phyloP scores from a whole-genome alignment of 202 grass and related monocot species.

The Thinopyrum obtusiflorum region DNA sequence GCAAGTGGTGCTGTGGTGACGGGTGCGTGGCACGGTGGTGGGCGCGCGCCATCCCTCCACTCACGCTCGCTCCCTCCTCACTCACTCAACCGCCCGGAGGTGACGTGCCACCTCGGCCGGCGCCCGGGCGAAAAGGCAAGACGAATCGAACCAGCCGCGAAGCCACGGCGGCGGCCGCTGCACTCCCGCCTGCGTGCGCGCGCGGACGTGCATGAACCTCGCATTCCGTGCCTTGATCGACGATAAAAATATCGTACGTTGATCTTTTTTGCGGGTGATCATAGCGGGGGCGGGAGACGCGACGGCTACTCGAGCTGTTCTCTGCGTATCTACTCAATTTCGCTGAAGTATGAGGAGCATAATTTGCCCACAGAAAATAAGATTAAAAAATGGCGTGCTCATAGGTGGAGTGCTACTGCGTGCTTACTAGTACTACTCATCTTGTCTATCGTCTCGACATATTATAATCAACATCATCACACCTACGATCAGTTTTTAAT shows the following conservation, averaged over 20 bases:
- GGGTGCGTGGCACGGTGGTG: neutral
- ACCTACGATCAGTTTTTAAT: no score
- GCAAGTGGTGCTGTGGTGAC: neutral
- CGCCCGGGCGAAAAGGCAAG: neutral
- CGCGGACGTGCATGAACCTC: conserved; percentile 5
- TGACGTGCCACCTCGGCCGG: neutral
- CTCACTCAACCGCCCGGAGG: neutral
- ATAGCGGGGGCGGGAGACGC: neutral
- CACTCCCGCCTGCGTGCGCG: neutral
- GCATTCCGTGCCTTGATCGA: neutral
- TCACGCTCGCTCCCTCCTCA: neutral
- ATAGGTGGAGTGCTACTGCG: neutral
- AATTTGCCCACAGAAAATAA: no score
- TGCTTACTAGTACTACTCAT: neutral
- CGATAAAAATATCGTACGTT: neutral
- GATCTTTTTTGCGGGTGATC: neutral
- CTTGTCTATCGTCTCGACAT: no score
- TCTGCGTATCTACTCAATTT: neutral
- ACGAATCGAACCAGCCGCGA: neutral
- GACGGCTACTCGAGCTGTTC: neutral
- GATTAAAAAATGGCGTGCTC: neutral
- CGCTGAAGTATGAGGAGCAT: no score
- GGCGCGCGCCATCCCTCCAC: conserved; percentile 1
- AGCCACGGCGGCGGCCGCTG: neutral
- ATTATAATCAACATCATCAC: no score